Conservation (phyloP, 192 early-diverging fungal species). For the Dimargaris cristalligena region DNA sequence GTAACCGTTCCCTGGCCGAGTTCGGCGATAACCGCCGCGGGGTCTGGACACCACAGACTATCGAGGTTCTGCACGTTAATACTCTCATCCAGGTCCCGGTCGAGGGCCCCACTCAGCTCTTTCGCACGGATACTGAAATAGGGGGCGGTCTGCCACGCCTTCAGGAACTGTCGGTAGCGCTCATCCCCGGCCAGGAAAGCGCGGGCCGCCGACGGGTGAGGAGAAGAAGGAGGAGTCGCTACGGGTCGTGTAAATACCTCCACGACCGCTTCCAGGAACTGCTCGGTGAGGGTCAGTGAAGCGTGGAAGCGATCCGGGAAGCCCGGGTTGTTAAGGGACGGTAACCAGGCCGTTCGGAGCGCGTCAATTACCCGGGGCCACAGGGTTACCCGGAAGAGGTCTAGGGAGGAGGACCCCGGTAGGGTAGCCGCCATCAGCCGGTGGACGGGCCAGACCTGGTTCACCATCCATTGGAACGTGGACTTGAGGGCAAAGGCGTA, state of each 20-base stretch:
- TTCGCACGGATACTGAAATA: slow-evolving; percentile 8
- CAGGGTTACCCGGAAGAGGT: neutral
- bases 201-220: no score
- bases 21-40: neutral
- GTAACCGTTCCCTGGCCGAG: neutral
- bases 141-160: neutral
- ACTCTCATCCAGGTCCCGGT: neutral
- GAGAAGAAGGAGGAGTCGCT: no score
- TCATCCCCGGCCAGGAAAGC: neutral
- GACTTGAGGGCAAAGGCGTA: neutral
- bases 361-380: neutral
- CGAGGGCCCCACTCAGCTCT: neutral
- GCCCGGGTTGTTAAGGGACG: slow-evolving; percentile 8
- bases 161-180: slow-evolving; percentile 7
- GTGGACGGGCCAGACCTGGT: neutral
- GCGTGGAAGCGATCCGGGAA: neutral
- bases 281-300: neutral
- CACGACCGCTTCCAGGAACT: neutral
- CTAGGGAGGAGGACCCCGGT: neutral
- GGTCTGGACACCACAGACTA: neutral
- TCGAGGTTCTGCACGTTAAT: neutral
- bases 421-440: neutral
- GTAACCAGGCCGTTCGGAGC: neutral
- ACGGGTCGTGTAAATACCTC: no score
- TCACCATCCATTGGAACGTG: neutral